These are phyloP conservation scores for Polyplosphaeria fusca DNA, from an alignment of 495 filamentous ascomycete species.

Conservation along the genomic window DNA sequence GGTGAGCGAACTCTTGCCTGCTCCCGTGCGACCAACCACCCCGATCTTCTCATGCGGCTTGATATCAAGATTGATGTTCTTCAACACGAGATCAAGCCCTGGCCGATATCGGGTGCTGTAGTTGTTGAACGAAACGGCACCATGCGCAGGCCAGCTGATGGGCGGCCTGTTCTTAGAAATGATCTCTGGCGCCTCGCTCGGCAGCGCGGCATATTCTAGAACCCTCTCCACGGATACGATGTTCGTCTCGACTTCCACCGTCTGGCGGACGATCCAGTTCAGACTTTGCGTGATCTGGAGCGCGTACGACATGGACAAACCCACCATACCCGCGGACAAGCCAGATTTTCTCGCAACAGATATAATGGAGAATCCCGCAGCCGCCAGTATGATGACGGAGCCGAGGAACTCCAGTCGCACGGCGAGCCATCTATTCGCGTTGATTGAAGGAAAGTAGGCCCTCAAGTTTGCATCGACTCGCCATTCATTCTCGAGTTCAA, in stretches of 20 bases:
- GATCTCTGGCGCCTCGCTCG: slow-evolving; percentile 93
- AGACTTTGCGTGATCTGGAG: slow-evolving; percentile 96
- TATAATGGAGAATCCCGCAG: slow-evolving; percentile 78
- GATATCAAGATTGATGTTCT: slow-evolving; percentile 86
- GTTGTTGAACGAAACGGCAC: slow-evolving; percentile 85
- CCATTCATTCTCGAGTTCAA: slow-evolving; percentile 94
- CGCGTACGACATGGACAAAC: slow-evolving; percentile 94
- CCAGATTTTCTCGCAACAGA: slow-evolving; percentile 69
- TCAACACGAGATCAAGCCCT: slow-evolving; percentile 86
- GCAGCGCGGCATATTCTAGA: slow-evolving; percentile 89
- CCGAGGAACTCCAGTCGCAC: slow-evolving; percentile 95
- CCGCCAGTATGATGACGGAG: slow-evolving; percentile 84
- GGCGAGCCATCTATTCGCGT: slow-evolving; percentile 93
- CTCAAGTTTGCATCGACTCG: slow-evolving; percentile 92
- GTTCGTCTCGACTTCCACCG: slow-evolving; percentile 98
- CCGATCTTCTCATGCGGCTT: slow-evolving; percentile 97
- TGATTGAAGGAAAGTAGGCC: slow-evolving; percentile 95
- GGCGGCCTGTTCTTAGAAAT: slow-evolving; percentile 82
- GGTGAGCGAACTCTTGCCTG: slow-evolving; percentile 93
- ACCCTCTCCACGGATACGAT: slow-evolving; percentile 98
- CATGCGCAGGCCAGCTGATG: slow-evolving; percentile 87
- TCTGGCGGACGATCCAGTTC: slow-evolving; percentile 99
- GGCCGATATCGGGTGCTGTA: slow-evolving; percentile 91
- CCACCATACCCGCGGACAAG: slow-evolving; percentile 76
- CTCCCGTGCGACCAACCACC: slow-evolving; percentile 93